Percentiles rank a stretch among this genome's conserved stretches.
Conservation (phyloP, 1,284 basidiomycete species). For the Golubevia pallescens region DNA sequence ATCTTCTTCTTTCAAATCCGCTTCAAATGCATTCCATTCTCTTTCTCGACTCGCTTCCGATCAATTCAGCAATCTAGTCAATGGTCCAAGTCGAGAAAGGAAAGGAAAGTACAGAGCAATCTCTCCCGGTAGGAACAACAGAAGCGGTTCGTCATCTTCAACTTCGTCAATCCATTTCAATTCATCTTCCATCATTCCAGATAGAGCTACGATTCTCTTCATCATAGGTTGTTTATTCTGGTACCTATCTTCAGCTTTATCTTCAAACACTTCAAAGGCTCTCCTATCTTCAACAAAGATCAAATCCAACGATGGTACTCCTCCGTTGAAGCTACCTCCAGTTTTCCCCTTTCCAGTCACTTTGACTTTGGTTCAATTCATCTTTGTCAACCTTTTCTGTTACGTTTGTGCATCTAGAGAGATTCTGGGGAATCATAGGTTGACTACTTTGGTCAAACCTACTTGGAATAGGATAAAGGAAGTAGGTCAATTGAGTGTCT, state of each 20-base stretch:
- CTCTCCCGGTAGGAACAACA: not conserved
- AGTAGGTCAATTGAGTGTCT: constrained; percentile 49
- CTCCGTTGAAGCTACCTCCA: constrained; percentile 18
- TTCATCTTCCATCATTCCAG: not conserved
- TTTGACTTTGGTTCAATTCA: constrained; percentile 53
- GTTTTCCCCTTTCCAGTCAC: constrained; percentile 57
- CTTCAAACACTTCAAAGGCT: constrained; percentile 57
- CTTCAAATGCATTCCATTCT: not conserved
- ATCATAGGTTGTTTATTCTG: constrained; percentile 45
- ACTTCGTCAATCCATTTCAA: not conserved
- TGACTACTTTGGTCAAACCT: constrained; percentile 30
- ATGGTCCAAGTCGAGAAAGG: not conserved
- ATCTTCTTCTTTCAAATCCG: not conserved
- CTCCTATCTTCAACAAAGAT: constrained; percentile 16
- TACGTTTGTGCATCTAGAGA: constrained; percentile 29
- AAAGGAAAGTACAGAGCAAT: not conserved
- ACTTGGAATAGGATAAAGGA: constrained; percentile 28
- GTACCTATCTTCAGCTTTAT: constrained; percentile 53
- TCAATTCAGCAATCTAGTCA: not conserved
- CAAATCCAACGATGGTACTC: constrained; percentile 9
- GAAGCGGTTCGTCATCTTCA: not conserved
- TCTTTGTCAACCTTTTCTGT: constrained; percentile 51
- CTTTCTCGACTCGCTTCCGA: not conserved
- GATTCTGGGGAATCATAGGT: constrained; percentile 24
- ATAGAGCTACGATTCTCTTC: constrained; percentile 10